These are phyloP conservation scores for Pulveroboletus ravenelii DNA, from an alignment of 768 basidiomycete species.

Conservation along the genomic window DNA sequence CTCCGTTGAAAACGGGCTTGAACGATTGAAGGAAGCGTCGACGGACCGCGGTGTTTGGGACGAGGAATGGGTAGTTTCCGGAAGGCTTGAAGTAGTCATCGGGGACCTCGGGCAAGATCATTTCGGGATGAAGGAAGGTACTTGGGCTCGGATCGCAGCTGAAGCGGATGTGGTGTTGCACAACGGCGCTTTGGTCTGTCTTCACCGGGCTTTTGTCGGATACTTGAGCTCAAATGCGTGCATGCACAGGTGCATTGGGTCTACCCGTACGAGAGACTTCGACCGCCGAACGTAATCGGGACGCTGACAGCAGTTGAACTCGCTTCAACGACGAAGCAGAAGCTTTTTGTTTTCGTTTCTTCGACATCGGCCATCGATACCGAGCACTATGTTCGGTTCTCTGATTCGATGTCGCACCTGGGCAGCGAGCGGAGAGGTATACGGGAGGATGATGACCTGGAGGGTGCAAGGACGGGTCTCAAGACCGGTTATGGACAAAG, in stretches of 20 bases:
- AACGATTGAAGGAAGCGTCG: slow-evolving; percentile 66
- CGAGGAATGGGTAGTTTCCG: slow-evolving; percentile 68
- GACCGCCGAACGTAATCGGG: slow-evolving; percentile 87
- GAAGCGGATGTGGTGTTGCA: slow-evolving; percentile 86
- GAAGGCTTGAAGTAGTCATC: slow-evolving; percentile 69
- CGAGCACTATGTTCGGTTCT: slow-evolving; percentile 82
- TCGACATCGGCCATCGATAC: slow-evolving; percentile 95
- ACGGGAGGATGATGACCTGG: slow-evolving; percentile 83
- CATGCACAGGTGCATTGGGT: slow-evolving; percentile 91
- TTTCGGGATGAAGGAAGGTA: slow-evolving; percentile 64
- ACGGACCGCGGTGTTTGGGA: slow-evolving; percentile 85
- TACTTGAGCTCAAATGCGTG: neutral
- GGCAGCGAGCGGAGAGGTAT: slow-evolving; percentile 55
- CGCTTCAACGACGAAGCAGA: slow-evolving; percentile 67
- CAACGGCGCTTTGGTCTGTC: slow-evolving; percentile 92
- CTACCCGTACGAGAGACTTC: slow-evolving; percentile 92
- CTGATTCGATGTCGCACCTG: slow-evolving; percentile 56
- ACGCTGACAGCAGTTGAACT: slow-evolving; percentile 83
- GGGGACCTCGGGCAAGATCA: slow-evolving; percentile 77
- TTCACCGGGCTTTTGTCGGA: neutral
- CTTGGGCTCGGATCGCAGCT: slow-evolving; percentile 62
- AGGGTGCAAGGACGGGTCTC: slow-evolving; percentile 68
- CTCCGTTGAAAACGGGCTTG: slow-evolving; percentile 54
- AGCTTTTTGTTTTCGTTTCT: slow-evolving; percentile 85
- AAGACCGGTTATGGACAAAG: slow-evolving; percentile 95